Base-by-base conservation (phyloP, 352 stramenopile species). In the Pythium rhizo-oryzae region DNA sequence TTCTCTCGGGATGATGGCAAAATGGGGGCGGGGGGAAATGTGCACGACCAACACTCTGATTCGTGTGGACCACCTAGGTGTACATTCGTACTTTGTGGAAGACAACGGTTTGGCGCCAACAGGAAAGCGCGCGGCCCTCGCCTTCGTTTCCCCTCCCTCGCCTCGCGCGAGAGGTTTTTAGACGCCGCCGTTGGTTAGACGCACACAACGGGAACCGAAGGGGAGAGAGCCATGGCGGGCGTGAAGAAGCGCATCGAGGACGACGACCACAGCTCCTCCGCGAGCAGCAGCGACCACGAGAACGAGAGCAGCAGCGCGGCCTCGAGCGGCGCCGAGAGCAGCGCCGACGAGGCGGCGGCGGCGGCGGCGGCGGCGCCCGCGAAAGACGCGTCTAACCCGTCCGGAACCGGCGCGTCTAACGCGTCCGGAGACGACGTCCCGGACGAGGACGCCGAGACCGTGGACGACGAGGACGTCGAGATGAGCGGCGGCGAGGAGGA, bases 401-500 rank as follows among this genome's bases (percentile, higher is more conserved):
- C 59, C 8, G 35, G 43, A 2, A 25, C 46, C 6, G 62, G 62
- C 62, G 59, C 35, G 21, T 44, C 47, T 9, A 52, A 65, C 50
- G 28, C 46, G 21, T 15, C 59, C 8, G 35, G 43, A 2, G 19
- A 44, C 16, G 44, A 59, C 39, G 35, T 39, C 9, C 16, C 46
- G 6, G 62, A 68, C 62, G 60, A 61, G 16, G 62, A 62, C 58
- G 63, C 67, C 47, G 57, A 78, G 53, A 70, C 52, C 23, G 62
- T 53, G 44, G 70, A 67, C 12, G 63, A 70, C 16, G 65, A 63
- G 18, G 46, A 64, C 37, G 67, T 62, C 49, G 72, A 68, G 39
- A 71, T 72, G 47, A 71, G 66, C 64, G 74, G 63, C 21, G 71
- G 75, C 44, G 66, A 67, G 28, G 70, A 77, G 47, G 72, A 76